Evolutionary conservation across 345 rosid species (phyloP).

Genomic region (Citrus hindsii): DNA sequence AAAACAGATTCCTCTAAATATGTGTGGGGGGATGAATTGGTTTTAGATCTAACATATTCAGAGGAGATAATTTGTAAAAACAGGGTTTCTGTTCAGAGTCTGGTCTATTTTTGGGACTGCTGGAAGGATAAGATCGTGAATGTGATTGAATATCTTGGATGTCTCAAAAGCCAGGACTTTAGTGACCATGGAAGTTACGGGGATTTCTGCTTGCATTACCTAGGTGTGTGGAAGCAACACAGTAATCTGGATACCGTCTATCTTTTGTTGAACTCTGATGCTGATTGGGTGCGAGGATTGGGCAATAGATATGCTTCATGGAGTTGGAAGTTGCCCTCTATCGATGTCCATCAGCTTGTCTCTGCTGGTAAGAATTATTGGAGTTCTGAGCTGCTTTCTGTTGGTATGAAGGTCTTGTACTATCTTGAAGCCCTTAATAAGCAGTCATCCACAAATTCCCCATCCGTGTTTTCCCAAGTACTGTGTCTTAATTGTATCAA

Average conservation of each 20-base stretch:
- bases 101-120: slow-evolving; percentile 40
- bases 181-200: slow-evolving; percentile 11
- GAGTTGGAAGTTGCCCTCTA: slow-evolving; percentile 12
- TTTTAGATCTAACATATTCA: slow-evolving; percentile 15
- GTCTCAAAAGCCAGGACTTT: neutral
- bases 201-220: slow-evolving; percentile 45
- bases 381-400: slow-evolving; percentile 34
- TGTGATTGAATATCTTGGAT: slow-evolving; percentile 19
- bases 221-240: slow-evolving; percentile 35
- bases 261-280: slow-evolving; percentile 28
- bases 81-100: slow-evolving; percentile 27
- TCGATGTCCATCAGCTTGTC: slow-evolving; percentile 28
- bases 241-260: slow-evolving; percentile 11
- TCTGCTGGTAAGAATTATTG: slow-evolving; percentile 31
- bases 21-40: slow-evolving; percentile 24
- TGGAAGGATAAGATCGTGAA: slow-evolving; percentile 37
- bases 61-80: slow-evolving; percentile 7
- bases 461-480: slow-evolving; percentile 20
- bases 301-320: slow-evolving; percentile 15
- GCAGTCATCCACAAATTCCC: slow-evolving; percentile 11
- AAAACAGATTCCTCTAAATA: slow-evolving; percentile 5
- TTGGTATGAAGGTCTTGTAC: slow-evolving; percentile 32
- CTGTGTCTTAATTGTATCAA: slow-evolving; percentile 21
- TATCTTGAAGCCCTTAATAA: slow-evolving; percentile 25
- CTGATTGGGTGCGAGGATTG: slow-evolving; percentile 31